These are phyloP conservation scores for Mycena chlorophos DNA, from an alignment of 768 basidiomycete genomes.

Conservation along the genomic window DNA sequence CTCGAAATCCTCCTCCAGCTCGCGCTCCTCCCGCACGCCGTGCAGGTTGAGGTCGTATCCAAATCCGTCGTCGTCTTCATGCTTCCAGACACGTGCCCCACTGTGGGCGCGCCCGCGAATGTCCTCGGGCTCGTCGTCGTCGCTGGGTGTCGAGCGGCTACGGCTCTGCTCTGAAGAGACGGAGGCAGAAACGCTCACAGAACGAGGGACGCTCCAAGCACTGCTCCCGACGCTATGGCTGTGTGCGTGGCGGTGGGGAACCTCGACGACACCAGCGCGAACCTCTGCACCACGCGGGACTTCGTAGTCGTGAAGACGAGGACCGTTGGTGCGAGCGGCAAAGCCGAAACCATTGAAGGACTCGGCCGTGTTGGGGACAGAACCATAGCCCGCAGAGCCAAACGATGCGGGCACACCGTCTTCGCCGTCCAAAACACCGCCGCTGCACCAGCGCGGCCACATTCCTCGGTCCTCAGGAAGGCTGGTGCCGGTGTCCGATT, in stretches of 20 bases:
- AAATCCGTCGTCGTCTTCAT: slow-evolving; percentile 42
- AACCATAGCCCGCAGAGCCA: slow-evolving; percentile 1
- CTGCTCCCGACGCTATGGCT: slow-evolving; percentile 23
- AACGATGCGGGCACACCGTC: not conserved
- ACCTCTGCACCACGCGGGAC: slow-evolving; percentile 39
- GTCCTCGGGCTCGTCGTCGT: slow-evolving; percentile 30
- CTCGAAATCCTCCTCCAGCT: slow-evolving; percentile 36
- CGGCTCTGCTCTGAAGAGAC: slow-evolving; percentile 33
- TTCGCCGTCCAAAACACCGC: slow-evolving; percentile 50
- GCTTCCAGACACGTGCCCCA: slow-evolving; percentile 35
- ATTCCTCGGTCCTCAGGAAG: slow-evolving; percentile 92
- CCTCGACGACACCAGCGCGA: slow-evolving; percentile 50
- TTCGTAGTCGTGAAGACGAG: slow-evolving; percentile 67
- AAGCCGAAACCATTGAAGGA: slow-evolving; percentile 57
- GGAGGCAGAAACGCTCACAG: slow-evolving; percentile 48
- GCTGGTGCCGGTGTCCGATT: slow-evolving; percentile 61
- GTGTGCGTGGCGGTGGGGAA: slow-evolving; percentile 42
- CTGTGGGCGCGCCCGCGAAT: slow-evolving; percentile 23
- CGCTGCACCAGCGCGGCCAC: slow-evolving; percentile 84
- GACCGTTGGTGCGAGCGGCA: slow-evolving; percentile 39
- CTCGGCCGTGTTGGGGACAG: slow-evolving; percentile 28
- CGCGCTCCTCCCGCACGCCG: slow-evolving; percentile 49
- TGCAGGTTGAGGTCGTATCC: slow-evolving; percentile 28
- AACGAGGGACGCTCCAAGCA: slow-evolving; percentile 58
- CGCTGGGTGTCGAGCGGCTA: slow-evolving; percentile 31